Evolutionary conservation across 805 yeast genomes (phyloP).

Genomic region (Myxozyma sirexii): DNA sequence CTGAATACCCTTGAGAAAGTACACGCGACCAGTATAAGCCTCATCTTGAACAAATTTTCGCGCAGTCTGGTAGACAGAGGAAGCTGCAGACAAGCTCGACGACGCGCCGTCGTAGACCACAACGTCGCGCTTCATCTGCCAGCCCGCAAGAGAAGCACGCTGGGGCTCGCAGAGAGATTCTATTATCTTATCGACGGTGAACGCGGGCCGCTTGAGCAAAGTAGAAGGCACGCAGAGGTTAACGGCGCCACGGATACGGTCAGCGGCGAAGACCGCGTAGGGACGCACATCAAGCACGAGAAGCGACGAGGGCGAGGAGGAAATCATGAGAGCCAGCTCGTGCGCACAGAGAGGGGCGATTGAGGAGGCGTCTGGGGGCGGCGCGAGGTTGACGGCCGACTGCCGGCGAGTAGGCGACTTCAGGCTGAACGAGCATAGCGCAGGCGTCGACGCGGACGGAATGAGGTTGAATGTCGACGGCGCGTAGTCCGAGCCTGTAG

Average conservation of each 20-base stretch:
- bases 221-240: constrained; percentile 92
- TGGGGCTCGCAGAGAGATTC: constrained; percentile 45
- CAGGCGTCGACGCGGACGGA: neutral
- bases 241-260: constrained; percentile 62
- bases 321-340: constrained; percentile 12
- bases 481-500: neutral
- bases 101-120: constrained; percentile 56
- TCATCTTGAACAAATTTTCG: constrained; percentile 28
- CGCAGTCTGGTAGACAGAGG: constrained; percentile 29
- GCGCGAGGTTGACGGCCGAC: neutral
- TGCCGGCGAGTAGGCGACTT: neutral
- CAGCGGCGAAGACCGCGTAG: constrained; percentile 66
- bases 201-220: constrained; percentile 71
- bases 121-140: constrained; percentile 39
- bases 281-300: constrained; percentile 80
- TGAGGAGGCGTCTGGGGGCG: constrained; percentile 5
- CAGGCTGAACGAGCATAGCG: constrained; percentile 1
- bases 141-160: constrained; percentile 35
- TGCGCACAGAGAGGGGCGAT: constrained; percentile 19
- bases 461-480: neutral
- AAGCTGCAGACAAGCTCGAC: constrained; percentile 1
- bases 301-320: constrained; percentile 35
- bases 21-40: constrained; percentile 29
- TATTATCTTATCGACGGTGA: constrained; percentile 52
- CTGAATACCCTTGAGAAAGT: constrained; percentile 39